Evolutionary conservation across 352 stramenopile species (phyloP).

Genomic region (Phytophthora macrochlamydospora): DNA sequence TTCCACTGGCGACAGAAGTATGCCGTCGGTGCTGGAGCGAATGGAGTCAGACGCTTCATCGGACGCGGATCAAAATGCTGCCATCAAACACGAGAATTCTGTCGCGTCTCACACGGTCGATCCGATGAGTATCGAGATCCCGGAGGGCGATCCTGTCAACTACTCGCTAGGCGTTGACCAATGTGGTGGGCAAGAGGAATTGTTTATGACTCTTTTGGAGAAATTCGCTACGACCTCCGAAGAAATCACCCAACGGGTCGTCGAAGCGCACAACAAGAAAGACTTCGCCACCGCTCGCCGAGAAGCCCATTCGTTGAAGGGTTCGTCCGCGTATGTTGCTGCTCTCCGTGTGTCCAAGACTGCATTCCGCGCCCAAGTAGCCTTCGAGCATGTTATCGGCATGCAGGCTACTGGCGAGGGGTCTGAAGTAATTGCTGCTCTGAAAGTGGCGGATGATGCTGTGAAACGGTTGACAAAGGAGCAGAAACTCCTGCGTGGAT

Average conservation of each 20-base stretch:
- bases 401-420: conserved; percentile 34
- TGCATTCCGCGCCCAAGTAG: conserved; percentile 76
- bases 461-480: conserved; percentile 57
- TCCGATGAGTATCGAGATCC: conserved; percentile 59
- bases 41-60: conserved; percentile 31
- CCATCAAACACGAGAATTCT: not conserved
- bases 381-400: conserved; percentile 52
- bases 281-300: conserved; percentile 58
- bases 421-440: conserved; percentile 22
- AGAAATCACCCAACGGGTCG: conserved; percentile 46
- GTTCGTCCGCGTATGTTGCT: conserved; percentile 76
- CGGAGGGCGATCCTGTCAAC: conserved; percentile 76
- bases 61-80: conserved; percentile 6
- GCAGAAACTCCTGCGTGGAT: conserved; percentile 63
- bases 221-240: conserved; percentile 64
- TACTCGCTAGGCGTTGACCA: conserved; percentile 75
- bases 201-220: conserved; percentile 81
- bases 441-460: conserved; percentile 46
- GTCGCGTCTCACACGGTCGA: conserved; percentile 18
- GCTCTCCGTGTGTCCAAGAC: conserved; percentile 73
- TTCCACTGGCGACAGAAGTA: conserved; percentile 17
- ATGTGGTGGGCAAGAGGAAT: conserved; percentile 68
- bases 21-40: conserved; percentile 31
- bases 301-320: conserved; percentile 80
- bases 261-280: conserved; percentile 44